Base-by-base conservation (phyloP, 78 protist genomes). In the Cyanophora paradoxa region DNA sequence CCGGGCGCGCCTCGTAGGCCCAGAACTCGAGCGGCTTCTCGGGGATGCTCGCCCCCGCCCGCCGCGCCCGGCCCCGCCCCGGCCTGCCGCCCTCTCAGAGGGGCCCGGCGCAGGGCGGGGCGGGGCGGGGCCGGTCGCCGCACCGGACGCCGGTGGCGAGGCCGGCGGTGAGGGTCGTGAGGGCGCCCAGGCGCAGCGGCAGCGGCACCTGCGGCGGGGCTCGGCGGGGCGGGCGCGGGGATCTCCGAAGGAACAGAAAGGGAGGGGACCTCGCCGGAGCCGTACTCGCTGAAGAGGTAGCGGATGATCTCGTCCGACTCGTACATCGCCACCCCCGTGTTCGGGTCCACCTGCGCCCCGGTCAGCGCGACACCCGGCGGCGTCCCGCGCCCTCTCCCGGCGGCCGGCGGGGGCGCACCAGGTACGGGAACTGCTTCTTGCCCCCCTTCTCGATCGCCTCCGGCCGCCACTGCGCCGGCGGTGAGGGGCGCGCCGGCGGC, bases 381-480 rank as follows among this genome's bases (percentile, higher is more conserved):
- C n/a, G n/a, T n/a, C n/a, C n/a, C n/a, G n/a, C n/a, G n/a, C n/a
- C n/a, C n/a, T n/a, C n/a, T n/a, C n/a, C n/a, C n/a, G n/a, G n/a
- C n/a, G n/a, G n/a, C n/a, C n/a, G n/a, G n/a, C n/a, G n/a, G n/a
- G n/a, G n/a, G n/a, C n/a, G n/a, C n/a, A n/a, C 68, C 36, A 61
- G 37, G 68, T 34, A 61, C 44, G 68, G 68, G 11, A 61, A 61
- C 68, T 34, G 40, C 20, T 37, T 16, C 42, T 61, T 61, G 20
- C 68, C 68, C 14, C 68, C 68, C 68, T 7, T 61, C 42, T 61
- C 68, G 20, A 61, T 42, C 50, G 34, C 68, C 42, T 61, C 14
- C 10, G 68, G 46, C 42, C 68, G 10, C 26, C 19, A 61, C 22
- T 42, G 39, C 30, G n/a, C n/a, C n/a, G n/a, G n/a, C n/a, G n/a